Conservation (phyloP, 2,329 filamentous ascomycete species). For the Aspergillus tubingensis region DNA sequence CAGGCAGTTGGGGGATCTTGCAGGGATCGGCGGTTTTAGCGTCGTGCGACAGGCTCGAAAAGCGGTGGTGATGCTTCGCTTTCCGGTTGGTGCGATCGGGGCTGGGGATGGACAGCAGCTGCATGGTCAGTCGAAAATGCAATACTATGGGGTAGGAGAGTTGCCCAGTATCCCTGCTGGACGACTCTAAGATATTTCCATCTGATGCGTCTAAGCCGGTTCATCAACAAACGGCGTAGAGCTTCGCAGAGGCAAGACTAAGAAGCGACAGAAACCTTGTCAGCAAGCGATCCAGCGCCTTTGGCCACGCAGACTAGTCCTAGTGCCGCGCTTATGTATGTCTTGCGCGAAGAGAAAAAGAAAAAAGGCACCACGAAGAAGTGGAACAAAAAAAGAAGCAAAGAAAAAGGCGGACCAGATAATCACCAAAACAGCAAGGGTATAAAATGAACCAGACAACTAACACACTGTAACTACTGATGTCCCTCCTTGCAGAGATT, state of each 20-base stretch:
- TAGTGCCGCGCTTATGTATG: constrained; percentile 5
- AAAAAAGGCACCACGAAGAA: not conserved
- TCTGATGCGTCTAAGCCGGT: not conserved
- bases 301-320: not conserved
- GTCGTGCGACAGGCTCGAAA: not conserved
- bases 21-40: constrained; percentile 6
- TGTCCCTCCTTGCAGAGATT: not conserved
- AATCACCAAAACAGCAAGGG: not conserved
- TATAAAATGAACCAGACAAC: not conserved
- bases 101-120: not conserved
- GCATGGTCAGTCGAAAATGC: not conserved
- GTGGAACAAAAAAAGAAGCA: not conserved
- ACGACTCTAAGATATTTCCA: not conserved
- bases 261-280: not conserved
- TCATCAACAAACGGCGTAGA: too few species aligned
- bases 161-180: not conserved
- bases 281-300: not conserved
- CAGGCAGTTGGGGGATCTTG: not conserved
- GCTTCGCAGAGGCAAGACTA: not conserved
- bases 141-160: not conserved
- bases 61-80: not conserved
- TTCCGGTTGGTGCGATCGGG: not conserved
- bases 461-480: not conserved
- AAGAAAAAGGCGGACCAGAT: not conserved
- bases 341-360: constrained; percentile 1